Percentiles rank a stretch among this genome's conserved stretches.
These are phyloP conservation scores for Ambrosia hybrid DNA, from an alignment of 140 eudicot genomes.

Conservation along the genomic window DNA sequence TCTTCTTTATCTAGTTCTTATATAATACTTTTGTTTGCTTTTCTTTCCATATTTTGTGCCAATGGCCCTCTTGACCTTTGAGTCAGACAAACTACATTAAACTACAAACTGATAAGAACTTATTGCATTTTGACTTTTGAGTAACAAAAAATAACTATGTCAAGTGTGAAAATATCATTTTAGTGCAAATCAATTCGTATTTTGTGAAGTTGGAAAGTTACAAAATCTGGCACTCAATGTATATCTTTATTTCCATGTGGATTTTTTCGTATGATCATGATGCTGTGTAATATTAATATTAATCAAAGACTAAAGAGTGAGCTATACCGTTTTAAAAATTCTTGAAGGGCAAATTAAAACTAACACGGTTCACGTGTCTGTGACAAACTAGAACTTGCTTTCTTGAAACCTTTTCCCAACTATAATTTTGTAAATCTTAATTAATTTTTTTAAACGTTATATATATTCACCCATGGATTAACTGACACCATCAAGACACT, in stretches of 20 bases:
- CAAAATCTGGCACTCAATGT: neutral
- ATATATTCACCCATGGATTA: conserved; percentile 7
- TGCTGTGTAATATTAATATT: too few relatives aligned
- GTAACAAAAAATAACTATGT: neutral
- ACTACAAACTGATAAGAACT: neutral
- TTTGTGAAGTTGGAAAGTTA: neutral
- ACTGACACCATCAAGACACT: conserved; percentile 6
- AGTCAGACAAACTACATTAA: conserved; percentile 9
- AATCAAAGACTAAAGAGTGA: too few relatives aligned
- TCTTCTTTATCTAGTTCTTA: neutral
- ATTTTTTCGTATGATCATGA: too few relatives aligned
- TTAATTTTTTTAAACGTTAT: too few relatives aligned
- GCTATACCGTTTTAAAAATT: too few relatives aligned
- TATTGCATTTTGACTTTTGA: neutral
- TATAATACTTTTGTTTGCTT: neutral
- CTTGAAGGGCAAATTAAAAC: neutral
- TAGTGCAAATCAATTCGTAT: neutral
- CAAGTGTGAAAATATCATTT: conserved; percentile 4
- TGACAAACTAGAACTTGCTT: neutral
- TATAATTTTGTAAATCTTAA: too few relatives aligned
- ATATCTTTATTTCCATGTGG: neutral
- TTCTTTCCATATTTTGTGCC: neutral
- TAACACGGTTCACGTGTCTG: neutral
- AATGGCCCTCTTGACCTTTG: conserved; percentile 5
- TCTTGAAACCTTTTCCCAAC: neutral